These are phyloP conservation scores for Naganishia friedmannii DNA, from an alignment of 768 basidiomycete genomes.

Conservation along the genomic window DNA sequence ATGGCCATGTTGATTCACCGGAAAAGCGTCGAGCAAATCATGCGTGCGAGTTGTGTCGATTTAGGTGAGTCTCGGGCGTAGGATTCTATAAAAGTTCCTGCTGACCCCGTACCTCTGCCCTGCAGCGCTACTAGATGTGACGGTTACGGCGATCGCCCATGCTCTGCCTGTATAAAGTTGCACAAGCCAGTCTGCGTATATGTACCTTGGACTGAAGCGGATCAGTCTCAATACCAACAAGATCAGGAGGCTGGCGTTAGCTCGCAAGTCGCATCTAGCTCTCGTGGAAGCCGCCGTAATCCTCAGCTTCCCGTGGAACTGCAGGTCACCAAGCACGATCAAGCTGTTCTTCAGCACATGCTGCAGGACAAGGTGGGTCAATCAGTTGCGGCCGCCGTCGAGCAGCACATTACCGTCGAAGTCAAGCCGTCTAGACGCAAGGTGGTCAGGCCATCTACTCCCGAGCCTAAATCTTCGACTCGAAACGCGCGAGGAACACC, in stretches of 20 bases:
- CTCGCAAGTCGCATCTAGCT: background rate
- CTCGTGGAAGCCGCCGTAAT: background rate
- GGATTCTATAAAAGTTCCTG: background rate
- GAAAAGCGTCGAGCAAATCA: background rate
- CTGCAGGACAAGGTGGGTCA: background rate
- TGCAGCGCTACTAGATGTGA: constrained; percentile 5
- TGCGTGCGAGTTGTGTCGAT: constrained; percentile 5
- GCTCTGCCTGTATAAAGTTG: background rate
- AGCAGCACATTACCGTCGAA: too few species aligned
- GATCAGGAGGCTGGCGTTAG: constrained; percentile 2
- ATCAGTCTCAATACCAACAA: background rate
- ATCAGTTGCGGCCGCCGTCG: too few species aligned
- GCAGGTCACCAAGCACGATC: constrained; percentile 8
- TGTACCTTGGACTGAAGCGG: background rate
- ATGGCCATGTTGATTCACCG: constrained; percentile 1
- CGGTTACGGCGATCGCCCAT: constrained; percentile 17
- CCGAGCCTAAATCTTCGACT: background rate
- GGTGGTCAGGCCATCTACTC: background rate
- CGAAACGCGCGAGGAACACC: background rate
- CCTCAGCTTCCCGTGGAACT: constrained; percentile 1
- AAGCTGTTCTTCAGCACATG: constrained; percentile 6
- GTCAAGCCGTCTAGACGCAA: background rate
- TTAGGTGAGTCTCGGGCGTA: background rate
- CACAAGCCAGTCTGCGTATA: constrained; percentile 13
- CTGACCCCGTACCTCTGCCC: background rate